Conservation (phyloP, 352 stramenopile genomes). For the Phytophthora hibernalis region DNA sequence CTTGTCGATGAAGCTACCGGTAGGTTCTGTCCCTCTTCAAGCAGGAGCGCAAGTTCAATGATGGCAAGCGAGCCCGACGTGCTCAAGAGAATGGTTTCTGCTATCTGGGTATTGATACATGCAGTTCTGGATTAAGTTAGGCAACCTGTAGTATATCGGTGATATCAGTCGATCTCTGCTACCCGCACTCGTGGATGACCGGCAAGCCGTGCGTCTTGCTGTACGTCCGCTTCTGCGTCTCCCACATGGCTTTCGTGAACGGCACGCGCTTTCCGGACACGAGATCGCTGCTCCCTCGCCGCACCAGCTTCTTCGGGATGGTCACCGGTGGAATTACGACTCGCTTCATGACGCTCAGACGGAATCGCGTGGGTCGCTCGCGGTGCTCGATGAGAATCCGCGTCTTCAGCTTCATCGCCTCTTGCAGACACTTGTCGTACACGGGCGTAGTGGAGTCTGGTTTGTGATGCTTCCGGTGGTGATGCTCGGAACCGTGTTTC, state of each 20-base stretch:
- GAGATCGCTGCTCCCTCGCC: slow-evolving; percentile 37
- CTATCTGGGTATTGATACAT: too few species aligned
- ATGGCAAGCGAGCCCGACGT: slow-evolving; percentile 9
- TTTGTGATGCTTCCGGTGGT: slow-evolving; percentile 26
- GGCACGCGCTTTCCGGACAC: slow-evolving; percentile 69
- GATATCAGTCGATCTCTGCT: slow-evolving; percentile 1
- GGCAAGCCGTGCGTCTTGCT: slow-evolving; percentile 24
- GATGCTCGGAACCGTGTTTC: slow-evolving; percentile 4
- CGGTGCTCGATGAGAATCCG: slow-evolving; percentile 57
- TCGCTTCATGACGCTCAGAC: slow-evolving; percentile 66
- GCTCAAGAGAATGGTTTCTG: too few species aligned
- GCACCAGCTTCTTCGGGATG: slow-evolving; percentile 49
- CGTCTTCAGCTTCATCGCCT: slow-evolving; percentile 67
- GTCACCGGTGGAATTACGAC: slow-evolving; percentile 59
- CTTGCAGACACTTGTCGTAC: slow-evolving; percentile 45
- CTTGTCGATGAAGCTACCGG: neutral
- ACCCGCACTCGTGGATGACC: slow-evolving; percentile 24
- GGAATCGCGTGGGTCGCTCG: slow-evolving; percentile 58
- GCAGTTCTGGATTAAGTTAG: slow-evolving; percentile 29
- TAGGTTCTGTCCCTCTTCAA: neutral
- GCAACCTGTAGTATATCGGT: neutral
- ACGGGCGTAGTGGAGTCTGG: slow-evolving; percentile 24
- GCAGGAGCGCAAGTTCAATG: slow-evolving; percentile 8
- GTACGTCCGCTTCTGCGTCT: slow-evolving; percentile 47
- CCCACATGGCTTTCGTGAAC: slow-evolving; percentile 71